These are phyloP conservation scores for Pichia sp. DNA, from an alignment of 1,139 yeast genomes.

Conservation along the genomic window DNA sequence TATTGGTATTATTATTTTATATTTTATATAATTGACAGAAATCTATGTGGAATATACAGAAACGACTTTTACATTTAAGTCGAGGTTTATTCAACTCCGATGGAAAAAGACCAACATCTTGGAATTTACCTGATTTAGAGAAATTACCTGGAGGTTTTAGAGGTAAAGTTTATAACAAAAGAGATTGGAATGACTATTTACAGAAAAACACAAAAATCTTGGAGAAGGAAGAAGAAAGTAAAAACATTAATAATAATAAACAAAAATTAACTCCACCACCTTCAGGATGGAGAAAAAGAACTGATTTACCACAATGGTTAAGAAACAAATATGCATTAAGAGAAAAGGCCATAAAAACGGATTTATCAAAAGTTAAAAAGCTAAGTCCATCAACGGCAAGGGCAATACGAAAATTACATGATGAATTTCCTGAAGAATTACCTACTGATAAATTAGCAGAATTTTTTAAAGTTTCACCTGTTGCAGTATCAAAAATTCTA, in stretches of 20 bases:
- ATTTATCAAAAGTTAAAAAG: constrained; percentile 36
- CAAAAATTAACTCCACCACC: constrained; percentile 30
- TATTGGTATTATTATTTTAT: too few species aligned
- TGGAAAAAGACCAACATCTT: constrained; percentile 19
- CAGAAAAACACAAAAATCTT: constrained; percentile 21
- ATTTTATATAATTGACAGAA: neutral
- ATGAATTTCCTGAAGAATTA: constrained; percentile 46
- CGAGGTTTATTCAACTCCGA: neutral
- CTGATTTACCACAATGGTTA: constrained; percentile 53
- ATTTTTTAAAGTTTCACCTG: constrained; percentile 70
- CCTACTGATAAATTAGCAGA: constrained; percentile 56
- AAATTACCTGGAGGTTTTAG: constrained; percentile 29
- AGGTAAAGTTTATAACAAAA: constrained; percentile 27
- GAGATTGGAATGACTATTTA: constrained; percentile 24
- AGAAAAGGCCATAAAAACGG: constrained; percentile 37
- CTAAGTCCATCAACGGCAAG: constrained; percentile 68
- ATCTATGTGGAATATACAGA: neutral
- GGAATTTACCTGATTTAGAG: constrained; percentile 27
- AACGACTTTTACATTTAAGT: constrained; percentile 3
- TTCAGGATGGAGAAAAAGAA: constrained; percentile 36
- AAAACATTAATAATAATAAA: neutral
- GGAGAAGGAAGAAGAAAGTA: constrained; percentile 12
- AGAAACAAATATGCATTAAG: constrained; percentile 56
- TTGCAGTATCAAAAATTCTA: constrained; percentile 73
- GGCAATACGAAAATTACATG: constrained; percentile 52